A percentile compares a stretch with the other conserved stretches of the same genome.
phyloP scores from a whole-genome alignment of 2,329 filamentous ascomycete species.

The Thielaviopsis punctulata region DNA sequence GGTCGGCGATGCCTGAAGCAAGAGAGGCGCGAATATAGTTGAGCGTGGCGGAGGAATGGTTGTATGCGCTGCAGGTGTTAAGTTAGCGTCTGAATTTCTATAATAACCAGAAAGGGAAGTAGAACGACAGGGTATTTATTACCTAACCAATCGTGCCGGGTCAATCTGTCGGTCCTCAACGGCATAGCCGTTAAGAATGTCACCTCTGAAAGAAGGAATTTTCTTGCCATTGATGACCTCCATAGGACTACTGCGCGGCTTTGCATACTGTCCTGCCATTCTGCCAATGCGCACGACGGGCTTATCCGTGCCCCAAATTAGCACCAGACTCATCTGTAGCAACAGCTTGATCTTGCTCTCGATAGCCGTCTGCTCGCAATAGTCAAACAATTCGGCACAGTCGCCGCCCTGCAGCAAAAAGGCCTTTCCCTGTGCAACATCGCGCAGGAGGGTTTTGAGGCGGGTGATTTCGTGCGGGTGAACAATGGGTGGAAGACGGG shows the following conservation, averaged over 20 bases:
- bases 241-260: constrained; percentile 76
- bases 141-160: constrained; percentile 63
- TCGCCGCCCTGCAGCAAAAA: constrained; percentile 94
- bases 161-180: constrained; percentile 63
- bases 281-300: constrained; percentile 86
- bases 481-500: constrained; percentile 57
- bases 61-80: constrained; percentile 51
- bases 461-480: constrained; percentile 65
- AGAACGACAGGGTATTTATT: constrained; percentile 16
- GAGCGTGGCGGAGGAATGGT: constrained; percentile 83
- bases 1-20: constrained; percentile 75
- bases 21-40: constrained; percentile 83
- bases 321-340: constrained; percentile 87
- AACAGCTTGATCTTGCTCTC: constrained; percentile 94
- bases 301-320: constrained; percentile 72
- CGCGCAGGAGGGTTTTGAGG: constrained; percentile 59
- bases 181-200: constrained; percentile 84
- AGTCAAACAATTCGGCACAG: constrained; percentile 93
- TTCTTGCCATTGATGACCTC: constrained; percentile 66
- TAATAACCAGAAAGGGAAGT: not conserved
- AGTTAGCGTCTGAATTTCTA: not conserved
- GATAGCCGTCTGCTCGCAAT: constrained; percentile 77
- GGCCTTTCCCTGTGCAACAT: constrained; percentile 78
- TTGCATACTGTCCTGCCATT: constrained; percentile 96
- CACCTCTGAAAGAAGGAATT: constrained; percentile 81